Percentiles rank a stretch among this genome's conserved stretches.
These are phyloP conservation scores for Yarrowia alimentaria DNA, from an alignment of 805 yeast species.

Conservation along the genomic window DNA sequence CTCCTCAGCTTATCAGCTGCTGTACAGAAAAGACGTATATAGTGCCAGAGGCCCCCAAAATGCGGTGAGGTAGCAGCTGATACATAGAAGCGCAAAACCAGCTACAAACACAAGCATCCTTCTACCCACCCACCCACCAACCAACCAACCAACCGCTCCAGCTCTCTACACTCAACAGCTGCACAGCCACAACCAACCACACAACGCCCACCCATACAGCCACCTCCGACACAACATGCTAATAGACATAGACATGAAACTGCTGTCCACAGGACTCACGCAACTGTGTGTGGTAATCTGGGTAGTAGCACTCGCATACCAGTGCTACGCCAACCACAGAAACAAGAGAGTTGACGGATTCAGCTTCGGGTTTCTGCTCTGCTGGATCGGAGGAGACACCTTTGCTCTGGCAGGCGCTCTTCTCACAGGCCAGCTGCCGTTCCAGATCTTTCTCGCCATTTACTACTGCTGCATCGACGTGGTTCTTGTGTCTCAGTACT, in stretches of 20 bases:
- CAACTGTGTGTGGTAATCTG: conserved; percentile 46
- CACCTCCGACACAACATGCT: not conserved
- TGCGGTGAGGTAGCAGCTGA: not conserved
- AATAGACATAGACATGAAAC: conserved; percentile 3
- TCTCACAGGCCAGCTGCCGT: conserved; percentile 73
- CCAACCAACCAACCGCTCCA: too few relatives aligned
- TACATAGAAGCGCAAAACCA: too few relatives aligned
- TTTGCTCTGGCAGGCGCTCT: conserved; percentile 67
- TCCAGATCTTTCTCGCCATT: conserved; percentile 68
- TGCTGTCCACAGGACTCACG: conserved; percentile 11
- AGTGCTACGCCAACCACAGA: conserved; percentile 57
- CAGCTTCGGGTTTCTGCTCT: conserved; percentile 55
- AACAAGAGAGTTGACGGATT: conserved; percentile 66
- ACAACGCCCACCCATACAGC: not conserved
- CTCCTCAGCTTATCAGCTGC: conserved; percentile 27
- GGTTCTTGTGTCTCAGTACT: conserved; percentile 65
- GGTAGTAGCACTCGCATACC: conserved; percentile 76
- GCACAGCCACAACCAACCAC: too few relatives aligned
- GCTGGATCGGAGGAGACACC: conserved; percentile 67
- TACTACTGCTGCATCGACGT: conserved; percentile 75
- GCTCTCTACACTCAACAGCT: not conserved
- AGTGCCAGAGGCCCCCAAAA: not conserved
- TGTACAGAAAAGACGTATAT: conserved; percentile 1
- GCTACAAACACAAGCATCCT: not conserved
- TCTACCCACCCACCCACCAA: too few relatives aligned